Percentiles rank a stretch among this genome's conserved stretches.
Evolutionary conservation across 73 alveolate genomes (phyloP).

Genomic region (Durusdinium trenchii): DNA sequence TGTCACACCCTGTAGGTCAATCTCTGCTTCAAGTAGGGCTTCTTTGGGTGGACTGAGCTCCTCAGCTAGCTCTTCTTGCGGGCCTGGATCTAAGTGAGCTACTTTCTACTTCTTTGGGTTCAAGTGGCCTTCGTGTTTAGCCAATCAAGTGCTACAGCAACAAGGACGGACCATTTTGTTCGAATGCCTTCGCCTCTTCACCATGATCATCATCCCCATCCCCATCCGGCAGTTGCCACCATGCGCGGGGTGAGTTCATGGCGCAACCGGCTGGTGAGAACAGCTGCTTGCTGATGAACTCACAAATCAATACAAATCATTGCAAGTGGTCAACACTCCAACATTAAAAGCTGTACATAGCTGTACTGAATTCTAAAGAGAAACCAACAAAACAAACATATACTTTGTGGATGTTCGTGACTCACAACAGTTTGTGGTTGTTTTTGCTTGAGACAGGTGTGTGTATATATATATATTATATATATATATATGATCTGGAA

Average conservation of each 20-base stretch:
- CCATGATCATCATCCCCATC: neutral
- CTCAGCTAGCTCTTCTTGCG: too few species aligned
- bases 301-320: too few species aligned
- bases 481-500: too few species aligned
- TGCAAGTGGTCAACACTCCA: too few species aligned
- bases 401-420: neutral
- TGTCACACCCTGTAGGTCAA: too few species aligned
- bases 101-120: too few species aligned
- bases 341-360: neutral
- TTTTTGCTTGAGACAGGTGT: neutral
- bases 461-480: neutral
- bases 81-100: too few species aligned
- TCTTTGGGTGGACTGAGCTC: too few species aligned
- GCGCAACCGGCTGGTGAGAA: neutral
- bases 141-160: too few species aligned
- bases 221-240: conserved; percentile 45
- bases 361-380: neutral
- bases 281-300: neutral
- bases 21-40: too few species aligned
- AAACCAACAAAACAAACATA: neutral
- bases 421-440: too few species aligned
- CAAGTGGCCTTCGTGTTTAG: too few species aligned
- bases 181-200: conserved; percentile 12
- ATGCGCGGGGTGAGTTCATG: conserved; percentile 65
- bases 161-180: neutral